phyloP scores from a whole-genome alignment of 164 flowering plant species.

The Magnolia changhungtana region DNA sequence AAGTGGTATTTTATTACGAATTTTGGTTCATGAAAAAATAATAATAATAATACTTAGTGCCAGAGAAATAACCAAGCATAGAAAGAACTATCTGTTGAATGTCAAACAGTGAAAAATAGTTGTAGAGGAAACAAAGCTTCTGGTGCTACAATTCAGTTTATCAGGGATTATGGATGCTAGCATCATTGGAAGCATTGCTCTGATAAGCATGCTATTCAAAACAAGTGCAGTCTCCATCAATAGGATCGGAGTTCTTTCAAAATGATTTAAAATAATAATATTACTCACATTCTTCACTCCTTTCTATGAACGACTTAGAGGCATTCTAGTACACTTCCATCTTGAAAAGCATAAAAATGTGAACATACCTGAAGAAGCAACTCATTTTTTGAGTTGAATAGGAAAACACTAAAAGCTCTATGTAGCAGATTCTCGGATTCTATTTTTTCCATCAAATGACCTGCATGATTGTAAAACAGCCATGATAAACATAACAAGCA shows the following conservation, averaged over 20 bases:
- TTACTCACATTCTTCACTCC: not conserved
- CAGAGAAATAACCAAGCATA: not conserved
- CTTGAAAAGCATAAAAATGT: not conserved
- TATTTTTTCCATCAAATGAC: constrained; percentile 93
- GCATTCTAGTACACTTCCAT: not conserved
- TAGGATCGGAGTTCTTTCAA: not conserved
- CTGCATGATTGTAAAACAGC: constrained; percentile 35
- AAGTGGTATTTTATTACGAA: too few species aligned
- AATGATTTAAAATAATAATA: not conserved
- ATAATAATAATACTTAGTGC: too few species aligned
- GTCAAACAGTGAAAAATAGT: not conserved
- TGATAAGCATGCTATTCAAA: not conserved
- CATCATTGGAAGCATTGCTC: not conserved
- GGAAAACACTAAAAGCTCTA: constrained; percentile 93
- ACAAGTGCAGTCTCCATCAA: not conserved
- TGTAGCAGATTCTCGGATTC: constrained; percentile 75
- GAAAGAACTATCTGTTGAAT: not conserved
- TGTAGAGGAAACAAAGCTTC: not conserved
- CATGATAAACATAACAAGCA: not conserved
- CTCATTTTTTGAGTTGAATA: constrained; percentile 90
- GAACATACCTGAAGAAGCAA: constrained; percentile 83
- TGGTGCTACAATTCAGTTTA: not conserved
- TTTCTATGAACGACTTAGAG: not conserved
- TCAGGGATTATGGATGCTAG: not conserved
- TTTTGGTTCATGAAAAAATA: too few species aligned